Base-by-base conservation (phyloP, 345 rosid species). In the Hypericum perforatum region DNA sequence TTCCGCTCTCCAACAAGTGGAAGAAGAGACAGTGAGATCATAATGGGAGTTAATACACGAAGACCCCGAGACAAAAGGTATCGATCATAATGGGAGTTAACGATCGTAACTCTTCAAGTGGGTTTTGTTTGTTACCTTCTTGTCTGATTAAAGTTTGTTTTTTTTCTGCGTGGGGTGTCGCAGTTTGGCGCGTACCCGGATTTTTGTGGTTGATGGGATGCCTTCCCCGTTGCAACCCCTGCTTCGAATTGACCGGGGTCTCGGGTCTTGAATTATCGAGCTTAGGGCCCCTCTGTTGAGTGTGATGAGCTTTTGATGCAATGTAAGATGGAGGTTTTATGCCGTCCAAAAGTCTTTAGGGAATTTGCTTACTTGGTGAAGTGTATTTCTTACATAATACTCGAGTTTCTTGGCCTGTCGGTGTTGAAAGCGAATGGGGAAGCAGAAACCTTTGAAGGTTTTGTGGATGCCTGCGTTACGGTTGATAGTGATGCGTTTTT, bases 401-500 rank as follows among this genome's bases (percentile, higher is more conserved):
- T 92, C 53, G 66, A 83, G 60, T 67, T 92, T 16, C 71, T 92
- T n/a, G 94, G 96, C 56, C 81, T 92, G 72, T 96, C 94, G 5
- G 85, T 88, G 61, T 38, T 88, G 10, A 70, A 68, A 63, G 94
- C 95, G 7, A 75, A 70, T 22, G 91, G 94, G 37, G 98, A 92
- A 73, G 98, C 96, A 66, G 96, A 92, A 71, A 96, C 90, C n/a
- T 71, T 85, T 9, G 72, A 78, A 63, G 97, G 97, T 46, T 64
- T 45, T 65, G 98, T 92, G 5, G 89, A 82, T 77, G 94, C 95
- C 52, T 92, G 97, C 74, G 77, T 92, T 56, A 88, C 97, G 8
- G 74, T 89, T 65, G 98, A 88, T 47, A 85, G 94, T 56, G 98
- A 92, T 73, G 90, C 95, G 14, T 88, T 92, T 68, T 88, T 92